Percentiles rank a stretch among this genome's conserved stretches.
These are phyloP conservation scores for Dipodascus geniculatus DNA, from an alignment of 805 yeast genomes.

Conservation along the genomic window DNA sequence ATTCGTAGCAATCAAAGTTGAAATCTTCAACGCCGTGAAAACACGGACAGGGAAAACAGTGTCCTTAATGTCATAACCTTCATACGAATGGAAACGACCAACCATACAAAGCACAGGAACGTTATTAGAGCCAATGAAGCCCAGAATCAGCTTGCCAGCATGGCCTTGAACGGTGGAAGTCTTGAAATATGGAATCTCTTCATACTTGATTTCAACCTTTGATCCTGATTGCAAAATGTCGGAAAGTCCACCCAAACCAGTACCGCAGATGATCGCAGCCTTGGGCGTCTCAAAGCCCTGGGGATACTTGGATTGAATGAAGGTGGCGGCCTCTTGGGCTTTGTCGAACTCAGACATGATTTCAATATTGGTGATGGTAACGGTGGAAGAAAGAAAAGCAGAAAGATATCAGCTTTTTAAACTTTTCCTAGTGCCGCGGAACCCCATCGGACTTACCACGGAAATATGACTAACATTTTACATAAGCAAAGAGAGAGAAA, in stretches of 20 bases:
- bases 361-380: no score
- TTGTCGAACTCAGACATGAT: background rate
- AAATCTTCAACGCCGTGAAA: constrained; percentile 50
- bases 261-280: constrained; percentile 80
- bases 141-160: constrained; percentile 71
- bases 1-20: constrained; percentile 60
- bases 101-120: constrained; percentile 88
- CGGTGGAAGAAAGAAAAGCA: no score
- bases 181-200: constrained; percentile 68
- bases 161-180: constrained; percentile 85
- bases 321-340: constrained; percentile 10
- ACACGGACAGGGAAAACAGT: constrained; percentile 81
- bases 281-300: constrained; percentile 34
- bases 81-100: constrained; percentile 84
- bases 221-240: constrained; percentile 31
- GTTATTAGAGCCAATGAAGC: constrained; percentile 51
- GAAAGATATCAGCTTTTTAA: no score
- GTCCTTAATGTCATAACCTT: constrained; percentile 74
- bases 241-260: constrained; percentile 85
- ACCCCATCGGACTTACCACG: background rate
- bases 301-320: constrained; percentile 12
- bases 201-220: constrained; percentile 43
- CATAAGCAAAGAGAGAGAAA: background rate
- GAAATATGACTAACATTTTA: background rate
- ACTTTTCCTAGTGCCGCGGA: no score